Percentiles rank a stretch among this genome's conserved stretches.
phyloP scores from a whole-genome alignment of 805 yeast genomes.

The Hanseniaspora mollemarum region DNA sequence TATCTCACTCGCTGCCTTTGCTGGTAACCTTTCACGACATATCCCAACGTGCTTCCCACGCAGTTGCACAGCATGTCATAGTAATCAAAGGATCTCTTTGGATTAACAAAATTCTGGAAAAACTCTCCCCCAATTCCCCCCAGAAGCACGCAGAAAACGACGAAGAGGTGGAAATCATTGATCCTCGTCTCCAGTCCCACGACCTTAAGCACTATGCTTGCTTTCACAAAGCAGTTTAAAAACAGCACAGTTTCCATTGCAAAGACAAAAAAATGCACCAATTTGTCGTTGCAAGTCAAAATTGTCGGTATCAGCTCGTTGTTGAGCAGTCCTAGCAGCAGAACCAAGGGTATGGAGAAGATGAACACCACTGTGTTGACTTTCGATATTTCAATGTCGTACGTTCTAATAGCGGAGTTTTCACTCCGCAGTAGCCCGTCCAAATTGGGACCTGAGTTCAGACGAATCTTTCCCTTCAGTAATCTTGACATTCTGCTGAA shows the following conservation, averaged over 20 bases:
- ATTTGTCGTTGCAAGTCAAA: constrained; percentile 37
- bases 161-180: constrained; percentile 25
- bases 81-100: constrained; percentile 39
- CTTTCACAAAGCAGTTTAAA: constrained; percentile 26
- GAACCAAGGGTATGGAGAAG: constrained; percentile 18
- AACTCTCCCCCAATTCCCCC: constrained; percentile 44
- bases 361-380: constrained; percentile 17
- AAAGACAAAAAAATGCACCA: constrained; percentile 40
- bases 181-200: background rate
- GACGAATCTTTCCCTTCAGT: too few species aligned
- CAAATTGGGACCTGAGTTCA: too few species aligned
- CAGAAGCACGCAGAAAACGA: constrained; percentile 36
- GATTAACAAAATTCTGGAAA: constrained; percentile 36
- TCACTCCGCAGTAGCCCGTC: too few species aligned
- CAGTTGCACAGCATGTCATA: constrained; percentile 36
- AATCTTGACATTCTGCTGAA: too few species aligned
- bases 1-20: background rate
- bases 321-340: constrained; percentile 9
- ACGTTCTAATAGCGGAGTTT: background rate
- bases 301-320: constrained; percentile 19
- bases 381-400: background rate
- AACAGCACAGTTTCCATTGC: constrained; percentile 39
- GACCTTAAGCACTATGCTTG: background rate
- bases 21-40: background rate
- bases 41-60: constrained; percentile 21